A percentile compares a stretch with the other conserved stretches of the same genome.
phyloP scores from a whole-genome alignment of 2,329 filamentous ascomycete genomes.

The Venturia aucupariae region DNA sequence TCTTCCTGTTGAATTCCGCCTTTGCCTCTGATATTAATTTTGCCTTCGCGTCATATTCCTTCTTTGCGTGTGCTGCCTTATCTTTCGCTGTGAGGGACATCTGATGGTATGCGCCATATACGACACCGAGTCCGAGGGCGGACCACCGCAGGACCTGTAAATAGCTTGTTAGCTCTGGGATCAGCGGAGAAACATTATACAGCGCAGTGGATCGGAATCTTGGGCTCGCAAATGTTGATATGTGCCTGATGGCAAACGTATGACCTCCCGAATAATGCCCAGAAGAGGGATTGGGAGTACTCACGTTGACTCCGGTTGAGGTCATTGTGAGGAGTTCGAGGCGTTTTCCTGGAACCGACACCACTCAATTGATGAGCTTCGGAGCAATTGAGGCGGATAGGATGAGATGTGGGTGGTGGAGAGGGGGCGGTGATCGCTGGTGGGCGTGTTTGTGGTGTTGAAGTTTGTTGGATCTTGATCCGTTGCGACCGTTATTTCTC shows the following conservation, averaged over 20 bases:
- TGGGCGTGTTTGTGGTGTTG: slow-evolving; percentile 14
- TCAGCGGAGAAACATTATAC: background rate
- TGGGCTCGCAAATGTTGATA: background rate
- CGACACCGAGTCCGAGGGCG: slow-evolving; percentile 79
- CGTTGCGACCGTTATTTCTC: background rate
- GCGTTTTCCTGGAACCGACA: background rate
- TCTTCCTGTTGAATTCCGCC: slow-evolving; percentile 79
- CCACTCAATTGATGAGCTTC: slow-evolving; percentile 8
- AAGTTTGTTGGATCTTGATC: slow-evolving; percentile 1
- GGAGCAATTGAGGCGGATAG: slow-evolving; percentile 19
- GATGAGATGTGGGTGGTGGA: slow-evolving; percentile 16
- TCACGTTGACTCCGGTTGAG: slow-evolving; percentile 45
- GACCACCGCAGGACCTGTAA: slow-evolving; percentile 90
- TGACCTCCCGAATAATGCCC: background rate
- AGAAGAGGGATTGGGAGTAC: slow-evolving; percentile 17
- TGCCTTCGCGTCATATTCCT: slow-evolving; percentile 85
- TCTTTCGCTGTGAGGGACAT: slow-evolving; percentile 64
- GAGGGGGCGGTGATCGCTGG: slow-evolving; percentile 17
- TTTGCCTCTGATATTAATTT: slow-evolving; percentile 88
- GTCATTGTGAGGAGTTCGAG: slow-evolving; percentile 16
- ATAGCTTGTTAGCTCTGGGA: slow-evolving; percentile 20
- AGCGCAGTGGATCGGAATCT: background rate
- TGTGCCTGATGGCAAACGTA: background rate
- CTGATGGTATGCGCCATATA: slow-evolving; percentile 96
- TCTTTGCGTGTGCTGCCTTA: slow-evolving; percentile 60